Evolutionary conservation across 441 rosid genomes (phyloP), one percentile per base, ranked within the genome.

Genomic region (Erodium moschatum): DNA sequence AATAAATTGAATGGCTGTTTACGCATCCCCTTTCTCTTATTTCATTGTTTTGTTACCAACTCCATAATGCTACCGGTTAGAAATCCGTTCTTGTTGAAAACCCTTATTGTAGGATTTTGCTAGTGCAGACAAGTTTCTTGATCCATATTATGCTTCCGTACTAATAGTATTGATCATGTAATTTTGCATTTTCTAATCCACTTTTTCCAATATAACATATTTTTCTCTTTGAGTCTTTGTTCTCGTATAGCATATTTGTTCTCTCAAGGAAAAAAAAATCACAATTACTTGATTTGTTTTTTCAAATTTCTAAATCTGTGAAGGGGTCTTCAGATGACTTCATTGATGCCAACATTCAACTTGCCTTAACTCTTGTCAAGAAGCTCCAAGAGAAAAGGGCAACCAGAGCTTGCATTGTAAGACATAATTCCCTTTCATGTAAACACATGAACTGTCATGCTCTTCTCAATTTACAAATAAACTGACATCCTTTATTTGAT

Each of bases 241-340:
- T 0, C n/a, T 50, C 19, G 8, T 54, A 54, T 19, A 0, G 11
- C 9, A 2, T 15, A 1, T 54, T 54, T 52, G 10, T 5, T 54
- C 12, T 54, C 24, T 54, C 8, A 8, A 19, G 61, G 20, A 54
- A 54, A 54, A 54, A 52, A 15, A 29, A 29, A 29, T 29, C 11
- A 8, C 18, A 54, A 20, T 54, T 54, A 54, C 61, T 76, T 75
- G 69, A 75, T 73, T 64, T 38, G n/a, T 7, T 1, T 71, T 71
- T 70, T 76, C 75, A 69, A 82, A 72, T 74, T 81, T 69, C 83
- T 80, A 73, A 83, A 75, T 29, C 38, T 85, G 80, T 85, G 81
- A 83, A 90, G 97, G 98, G 97, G 69, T 90, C 95, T 77, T 93
- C 98, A 79, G 95, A 90, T 76, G 98, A 90, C 18, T 93, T 86